These are phyloP conservation scores for Gossypium raimondii DNA, from an alignment of 345 rosid genomes.

Conservation along the genomic window DNA sequence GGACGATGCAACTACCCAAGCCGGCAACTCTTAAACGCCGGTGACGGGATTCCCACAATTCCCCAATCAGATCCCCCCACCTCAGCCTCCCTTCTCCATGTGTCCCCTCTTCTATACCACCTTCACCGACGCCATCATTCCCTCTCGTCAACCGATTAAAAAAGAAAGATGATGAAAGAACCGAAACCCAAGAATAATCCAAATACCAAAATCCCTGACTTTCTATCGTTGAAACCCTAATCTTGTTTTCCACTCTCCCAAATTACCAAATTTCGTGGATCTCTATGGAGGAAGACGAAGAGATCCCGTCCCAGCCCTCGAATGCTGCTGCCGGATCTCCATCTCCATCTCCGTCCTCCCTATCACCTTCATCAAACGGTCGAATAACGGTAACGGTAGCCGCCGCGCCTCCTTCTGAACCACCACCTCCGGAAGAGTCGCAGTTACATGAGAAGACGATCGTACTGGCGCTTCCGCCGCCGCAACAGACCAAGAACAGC, in stretches of 20 bases:
- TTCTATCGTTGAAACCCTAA: conserved; percentile 19
- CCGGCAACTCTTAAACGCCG: conserved; percentile 35
- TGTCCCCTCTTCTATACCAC: conserved; percentile 27
- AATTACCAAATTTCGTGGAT: conserved; percentile 8
- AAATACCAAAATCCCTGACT: neutral
- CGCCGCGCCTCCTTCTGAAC: conserved; percentile 27
- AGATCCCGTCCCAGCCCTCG: conserved; percentile 46
- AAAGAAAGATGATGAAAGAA: neutral
- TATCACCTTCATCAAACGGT: conserved; percentile 4
- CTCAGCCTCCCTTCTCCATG: conserved; percentile 39
- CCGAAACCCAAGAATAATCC: neutral
- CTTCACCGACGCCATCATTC: conserved; percentile 51
- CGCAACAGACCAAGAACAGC: conserved; percentile 28
- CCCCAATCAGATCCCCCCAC: conserved; percentile 35
- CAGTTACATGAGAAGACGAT: conserved; percentile 31
- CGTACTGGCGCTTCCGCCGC: conserved; percentile 34
- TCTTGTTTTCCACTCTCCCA: neutral
- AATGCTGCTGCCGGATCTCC: conserved; percentile 30
- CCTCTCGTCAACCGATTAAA: conserved; percentile 41
- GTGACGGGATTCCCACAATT: conserved; percentile 37
- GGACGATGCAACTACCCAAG: neutral
- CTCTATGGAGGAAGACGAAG: conserved; percentile 58
- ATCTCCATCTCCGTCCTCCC: conserved; percentile 25
- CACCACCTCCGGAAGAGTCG: conserved; percentile 22
- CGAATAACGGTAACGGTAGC: conserved; percentile 14